Evolutionary conservation across 148 eudicot genomes (phyloP), one percentile per base, ranked within the genome.

Genomic region (Heliamphora exappendiculata): DNA sequence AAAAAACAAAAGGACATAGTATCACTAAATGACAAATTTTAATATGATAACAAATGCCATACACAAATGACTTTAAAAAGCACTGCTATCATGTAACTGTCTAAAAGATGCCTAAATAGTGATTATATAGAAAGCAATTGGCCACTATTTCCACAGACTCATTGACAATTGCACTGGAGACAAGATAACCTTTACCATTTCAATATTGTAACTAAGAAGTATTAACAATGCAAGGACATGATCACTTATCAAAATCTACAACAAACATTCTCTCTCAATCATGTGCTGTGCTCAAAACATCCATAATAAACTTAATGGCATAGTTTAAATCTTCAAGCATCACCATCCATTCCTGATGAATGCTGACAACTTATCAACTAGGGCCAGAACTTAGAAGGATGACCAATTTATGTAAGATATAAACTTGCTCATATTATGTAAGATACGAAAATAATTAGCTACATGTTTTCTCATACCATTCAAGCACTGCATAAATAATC

Each of bases 251-350:
- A 68, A 20, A n/a, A 68, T 68, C 72, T 24, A 44, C 20, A 42
- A 68, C 3, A 11, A 10, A 28, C 72, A 66, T 4, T 5, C 39
- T 2, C 17, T 41, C 17, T 4, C 12, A 42, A 50, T 44, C n/a
- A 33, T 37, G 64, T 36, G 44, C 8, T 39, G 36, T 39, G 49
- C 65, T 73, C 72, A 57, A 39, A 42, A 57, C 66, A 55, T 57
- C 51, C 50, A 57, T 3, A 17, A 37, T n/a, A 9, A 57, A 33
- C 47, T 34, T 11, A 34, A 24, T 53, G n/a, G 44, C 55, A 72
- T 22, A 72, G 62, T n/a, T n/a, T 41, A 66, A 39, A n/a, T 11
- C 47, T 55, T 72, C 5, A n/a, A 71, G 41, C 41, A 71, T 51
- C 57, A 33, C 17, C 24, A 59, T 33, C 74, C 39, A 19, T 33